Evolutionary conservation across 805 yeast species (phyloP).

Genomic region (Candida yuanshanica): DNA sequence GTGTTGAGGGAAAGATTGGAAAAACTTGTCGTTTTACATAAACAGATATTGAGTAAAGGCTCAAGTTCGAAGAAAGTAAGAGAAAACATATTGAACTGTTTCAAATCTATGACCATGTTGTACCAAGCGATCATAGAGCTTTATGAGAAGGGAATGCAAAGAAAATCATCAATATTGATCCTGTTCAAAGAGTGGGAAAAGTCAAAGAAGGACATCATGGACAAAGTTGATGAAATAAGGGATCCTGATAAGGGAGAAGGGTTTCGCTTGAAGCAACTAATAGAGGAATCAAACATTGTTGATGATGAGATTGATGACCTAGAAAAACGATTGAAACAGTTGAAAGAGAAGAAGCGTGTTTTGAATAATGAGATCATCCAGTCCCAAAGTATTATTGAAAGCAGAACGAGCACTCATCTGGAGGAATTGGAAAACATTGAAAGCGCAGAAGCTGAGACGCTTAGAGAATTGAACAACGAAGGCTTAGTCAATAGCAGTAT

Average conservation of each 20-base stretch:
- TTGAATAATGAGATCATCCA: conserved; percentile 34
- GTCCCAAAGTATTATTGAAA: conserved; percentile 43
- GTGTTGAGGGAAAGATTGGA: conserved; percentile 11
- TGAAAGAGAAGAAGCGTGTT: conserved; percentile 28
- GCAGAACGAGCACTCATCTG: conserved; percentile 38
- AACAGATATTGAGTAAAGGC: conserved; percentile 27
- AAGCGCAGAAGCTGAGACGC: conserved; percentile 25
- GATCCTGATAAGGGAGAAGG: conserved; percentile 36
- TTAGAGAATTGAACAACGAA: conserved; percentile 12
- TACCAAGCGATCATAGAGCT: conserved; percentile 37
- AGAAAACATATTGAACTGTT: conserved; percentile 25
- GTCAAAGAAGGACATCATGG: conserved; percentile 27
- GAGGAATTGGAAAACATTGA: conserved; percentile 36
- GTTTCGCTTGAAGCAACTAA: conserved; percentile 29
- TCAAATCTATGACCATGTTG: conserved; percentile 31
- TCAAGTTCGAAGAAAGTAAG: conserved; percentile 27
- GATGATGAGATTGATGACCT: conserved; percentile 33
- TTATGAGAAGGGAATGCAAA: conserved; percentile 29
- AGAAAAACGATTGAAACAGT: conserved; percentile 28
- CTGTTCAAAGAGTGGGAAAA: conserved; percentile 35
- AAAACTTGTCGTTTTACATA: conserved; percentile 20
- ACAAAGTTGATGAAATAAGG: conserved; percentile 32
- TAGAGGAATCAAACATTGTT: conserved; percentile 26
- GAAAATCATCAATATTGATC: conserved; percentile 22
- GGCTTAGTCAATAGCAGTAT: background rate